A percentile compares a stretch with the other conserved stretches of the same genome.
Evolutionary conservation across 192 early-diverging fungal species (phyloP).

Genomic region (Coemansia sp.): DNA sequence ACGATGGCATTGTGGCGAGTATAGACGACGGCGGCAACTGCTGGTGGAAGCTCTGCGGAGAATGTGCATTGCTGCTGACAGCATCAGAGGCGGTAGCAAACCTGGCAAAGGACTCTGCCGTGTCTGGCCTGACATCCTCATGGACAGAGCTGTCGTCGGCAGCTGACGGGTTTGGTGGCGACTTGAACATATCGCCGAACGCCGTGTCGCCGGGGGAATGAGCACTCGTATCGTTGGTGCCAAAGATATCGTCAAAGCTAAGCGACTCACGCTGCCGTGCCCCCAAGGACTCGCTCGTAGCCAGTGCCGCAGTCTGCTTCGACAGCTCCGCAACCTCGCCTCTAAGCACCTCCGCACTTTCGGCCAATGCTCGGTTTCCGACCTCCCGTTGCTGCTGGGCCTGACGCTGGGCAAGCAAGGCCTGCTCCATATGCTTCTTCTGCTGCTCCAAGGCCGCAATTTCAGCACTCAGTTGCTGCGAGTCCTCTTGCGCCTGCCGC

Average conservation of each 20-base stretch:
- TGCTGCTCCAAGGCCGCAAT: slow-evolving; percentile 38
- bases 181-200: slow-evolving; percentile 23
- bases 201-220: slow-evolving; percentile 19
- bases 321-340: slow-evolving; percentile 24
- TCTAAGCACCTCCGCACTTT: slow-evolving; percentile 12
- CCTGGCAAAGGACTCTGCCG: slow-evolving; percentile 18
- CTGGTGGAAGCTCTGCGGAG: neutral
- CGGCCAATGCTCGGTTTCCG: slow-evolving; percentile 14
- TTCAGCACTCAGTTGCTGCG: slow-evolving; percentile 37
- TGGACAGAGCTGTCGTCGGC: neutral
- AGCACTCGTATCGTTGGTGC: slow-evolving; percentile 26
- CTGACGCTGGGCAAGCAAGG: slow-evolving; percentile 26
- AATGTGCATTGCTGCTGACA: neutral
- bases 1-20: slow-evolving; percentile 26
- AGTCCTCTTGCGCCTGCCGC: slow-evolving; percentile 48
- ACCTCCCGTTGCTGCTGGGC: slow-evolving; percentile 31
- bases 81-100: neutral
- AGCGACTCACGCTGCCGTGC: slow-evolving; percentile 15
- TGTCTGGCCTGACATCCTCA: neutral
- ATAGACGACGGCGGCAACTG: slow-evolving; percentile 17
- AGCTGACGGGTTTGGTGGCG: slow-evolving; percentile 11
- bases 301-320: slow-evolving; percentile 13
- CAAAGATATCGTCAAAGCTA: slow-evolving; percentile 59
- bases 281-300: slow-evolving; percentile 1
- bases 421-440: slow-evolving; percentile 36